These are phyloP conservation scores for Psidium friedrichsthalianum DNA, from an alignment of 345 rosid genomes.

Conservation along the genomic window DNA sequence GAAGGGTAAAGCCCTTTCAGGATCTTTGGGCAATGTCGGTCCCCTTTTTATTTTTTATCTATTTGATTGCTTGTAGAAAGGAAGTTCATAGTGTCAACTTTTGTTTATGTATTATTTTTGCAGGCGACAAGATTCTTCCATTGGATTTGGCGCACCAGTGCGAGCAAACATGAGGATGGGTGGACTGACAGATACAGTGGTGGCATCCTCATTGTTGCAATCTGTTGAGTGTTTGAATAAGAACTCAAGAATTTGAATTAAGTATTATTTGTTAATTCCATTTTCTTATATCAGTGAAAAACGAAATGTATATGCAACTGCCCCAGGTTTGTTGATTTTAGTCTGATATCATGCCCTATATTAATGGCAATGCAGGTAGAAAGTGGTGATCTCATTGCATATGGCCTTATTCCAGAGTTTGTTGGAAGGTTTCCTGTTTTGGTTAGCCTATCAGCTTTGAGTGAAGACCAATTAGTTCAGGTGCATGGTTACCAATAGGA, in stretches of 20 bases:
- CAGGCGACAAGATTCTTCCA: slow-evolving; percentile 89
- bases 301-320: neutral
- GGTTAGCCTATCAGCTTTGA: slow-evolving; percentile 77
- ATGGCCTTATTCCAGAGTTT: slow-evolving; percentile 96
- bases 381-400: slow-evolving; percentile 83
- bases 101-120: neutral
- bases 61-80: slow-evolving; percentile 8
- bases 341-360: neutral
- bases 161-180: slow-evolving; percentile 72
- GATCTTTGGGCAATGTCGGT: neutral
- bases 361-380: slow-evolving; percentile 45
- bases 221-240: slow-evolving; percentile 46
- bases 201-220: slow-evolving; percentile 75
- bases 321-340: neutral
- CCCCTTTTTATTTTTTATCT: neutral
- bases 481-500: slow-evolving; percentile 12
- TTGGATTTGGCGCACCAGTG: slow-evolving; percentile 92
- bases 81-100: neutral
- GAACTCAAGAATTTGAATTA: neutral
- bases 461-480: slow-evolving; percentile 86
- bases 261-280: neutral
- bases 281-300: neutral
- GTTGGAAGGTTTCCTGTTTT: slow-evolving; percentile 84
- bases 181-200: slow-evolving; percentile 48
- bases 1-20: slow-evolving; percentile 44